Evolutionary conservation across 306 rosid species (phyloP).

Genomic region (Canavalia ensiformis): DNA sequence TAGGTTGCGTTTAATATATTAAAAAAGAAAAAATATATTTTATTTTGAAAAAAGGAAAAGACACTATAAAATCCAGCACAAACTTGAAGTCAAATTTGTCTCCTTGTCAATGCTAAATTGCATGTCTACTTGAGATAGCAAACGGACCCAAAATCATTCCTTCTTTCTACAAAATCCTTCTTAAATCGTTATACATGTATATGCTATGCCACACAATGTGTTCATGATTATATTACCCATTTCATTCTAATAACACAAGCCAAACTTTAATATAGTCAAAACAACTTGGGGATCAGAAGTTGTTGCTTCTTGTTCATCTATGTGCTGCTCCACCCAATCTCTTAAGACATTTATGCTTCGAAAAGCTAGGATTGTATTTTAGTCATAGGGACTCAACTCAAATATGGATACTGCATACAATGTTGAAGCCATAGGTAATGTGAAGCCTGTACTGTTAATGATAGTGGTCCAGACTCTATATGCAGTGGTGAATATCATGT

Average conservation of each 20-base stretch:
- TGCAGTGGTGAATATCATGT: conserved; percentile 60
- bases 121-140: conserved; percentile 29
- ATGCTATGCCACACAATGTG: neutral
- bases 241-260: conserved; percentile 32
- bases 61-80: neutral
- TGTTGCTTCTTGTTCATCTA: conserved; percentile 9
- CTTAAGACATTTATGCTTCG: neutral
- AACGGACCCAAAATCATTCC: conserved; percentile 27
- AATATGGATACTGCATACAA: conserved; percentile 40
- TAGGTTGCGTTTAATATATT: neutral
- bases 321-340: neutral
- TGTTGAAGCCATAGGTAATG: conserved; percentile 58
- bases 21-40: neutral
- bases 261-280: conserved; percentile 8
- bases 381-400: neutral
- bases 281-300: neutral
- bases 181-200: neutral
- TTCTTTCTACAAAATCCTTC: neutral
- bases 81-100: conserved; percentile 35
- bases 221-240: neutral
- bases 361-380: conserved; percentile 12
- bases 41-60: neutral
- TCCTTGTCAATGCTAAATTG: conserved; percentile 33
- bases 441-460: conserved; percentile 58
- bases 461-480: conserved; percentile 56